Percentiles rank a stretch among this genome's conserved stretches.
Conservation (phyloP, 306 rosid genomes). For the Abrus precatorius region DNA sequence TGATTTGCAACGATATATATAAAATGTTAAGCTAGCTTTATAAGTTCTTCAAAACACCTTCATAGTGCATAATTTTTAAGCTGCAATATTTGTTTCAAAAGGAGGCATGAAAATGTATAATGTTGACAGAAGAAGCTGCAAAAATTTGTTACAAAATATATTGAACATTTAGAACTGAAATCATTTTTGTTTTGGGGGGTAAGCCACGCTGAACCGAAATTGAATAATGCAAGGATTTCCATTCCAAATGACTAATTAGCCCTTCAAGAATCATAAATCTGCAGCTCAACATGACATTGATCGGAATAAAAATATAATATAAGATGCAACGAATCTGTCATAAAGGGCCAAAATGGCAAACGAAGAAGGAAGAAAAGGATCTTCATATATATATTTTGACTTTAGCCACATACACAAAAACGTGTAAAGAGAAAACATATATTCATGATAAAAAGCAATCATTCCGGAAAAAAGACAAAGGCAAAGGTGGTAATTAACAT, state of each 20-base stretch:
- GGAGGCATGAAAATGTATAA: not conserved
- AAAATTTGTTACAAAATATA: not conserved
- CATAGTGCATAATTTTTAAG: too few species aligned
- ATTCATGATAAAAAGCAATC: not conserved
- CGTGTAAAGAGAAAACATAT: not conserved
- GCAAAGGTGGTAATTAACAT: constrained; percentile 37
- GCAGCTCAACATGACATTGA: not conserved
- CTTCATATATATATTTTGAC: not conserved
- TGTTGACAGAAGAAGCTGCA: not conserved
- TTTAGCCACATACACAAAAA: not conserved
- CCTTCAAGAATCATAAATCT: not conserved
- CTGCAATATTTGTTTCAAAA: not conserved
- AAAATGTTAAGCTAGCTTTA: not conserved
- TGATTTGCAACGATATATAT: not conserved
- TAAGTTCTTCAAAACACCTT: too few species aligned
- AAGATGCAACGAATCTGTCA: not conserved
- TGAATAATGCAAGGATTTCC: not conserved
- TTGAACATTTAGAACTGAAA: not conserved
- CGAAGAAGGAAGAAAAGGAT: not conserved
- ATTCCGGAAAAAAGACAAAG: constrained; percentile 30
- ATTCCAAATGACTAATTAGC: not conserved
- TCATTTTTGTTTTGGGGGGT: not conserved
- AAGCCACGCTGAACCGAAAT: not conserved
- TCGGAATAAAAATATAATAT: not conserved
- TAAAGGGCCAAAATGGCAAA: not conserved